Evolutionary conservation across 805 yeast species (phyloP).

Genomic region (Blastobotrys peoriensis): DNA sequence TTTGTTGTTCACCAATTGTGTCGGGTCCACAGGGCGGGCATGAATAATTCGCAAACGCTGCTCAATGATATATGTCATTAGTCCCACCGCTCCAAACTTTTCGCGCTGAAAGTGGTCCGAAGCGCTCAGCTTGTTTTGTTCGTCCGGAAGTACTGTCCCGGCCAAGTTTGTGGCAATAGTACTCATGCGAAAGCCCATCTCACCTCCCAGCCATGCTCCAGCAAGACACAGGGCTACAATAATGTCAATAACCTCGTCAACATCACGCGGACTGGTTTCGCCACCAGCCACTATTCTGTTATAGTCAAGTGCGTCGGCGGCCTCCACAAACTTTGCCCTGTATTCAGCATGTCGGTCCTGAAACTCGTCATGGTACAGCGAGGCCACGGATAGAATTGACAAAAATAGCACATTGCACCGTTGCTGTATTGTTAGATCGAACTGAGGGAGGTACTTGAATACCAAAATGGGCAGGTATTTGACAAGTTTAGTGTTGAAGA

Average conservation of each 20-base stretch:
- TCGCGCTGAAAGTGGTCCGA: not conserved
- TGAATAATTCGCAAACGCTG: constrained; percentile 20
- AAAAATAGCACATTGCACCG: constrained; percentile 15
- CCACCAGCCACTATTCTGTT: not conserved
- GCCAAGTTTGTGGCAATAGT: constrained; percentile 16
- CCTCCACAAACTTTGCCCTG: constrained; percentile 11
- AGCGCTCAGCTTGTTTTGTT: not conserved
- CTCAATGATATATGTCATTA: constrained; percentile 19
- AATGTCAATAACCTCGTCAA: constrained; percentile 7
- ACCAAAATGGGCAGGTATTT: constrained; percentile 19
- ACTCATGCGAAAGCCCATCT: constrained; percentile 18
- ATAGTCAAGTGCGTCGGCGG: constrained; percentile 5
- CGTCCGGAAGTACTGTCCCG: constrained; percentile 15
- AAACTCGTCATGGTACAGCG: constrained; percentile 15
- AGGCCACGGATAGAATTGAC: constrained; percentile 17
- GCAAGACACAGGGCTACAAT: constrained; percentile 16
- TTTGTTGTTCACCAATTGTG: constrained; percentile 4
- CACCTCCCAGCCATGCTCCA: constrained; percentile 22
- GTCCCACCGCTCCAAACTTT: constrained; percentile 16
- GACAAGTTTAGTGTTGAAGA: constrained; percentile 14
- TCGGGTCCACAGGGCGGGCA: constrained; percentile 12
- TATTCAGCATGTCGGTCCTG: constrained; percentile 11
- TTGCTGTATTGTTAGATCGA: constrained; percentile 9
- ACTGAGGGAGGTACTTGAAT: constrained; percentile 15
- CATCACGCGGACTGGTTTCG: constrained; percentile 1